These are phyloP conservation scores for Phaseolus lunatus DNA, from an alignment of 306 rosid genomes.

Conservation along the genomic window DNA sequence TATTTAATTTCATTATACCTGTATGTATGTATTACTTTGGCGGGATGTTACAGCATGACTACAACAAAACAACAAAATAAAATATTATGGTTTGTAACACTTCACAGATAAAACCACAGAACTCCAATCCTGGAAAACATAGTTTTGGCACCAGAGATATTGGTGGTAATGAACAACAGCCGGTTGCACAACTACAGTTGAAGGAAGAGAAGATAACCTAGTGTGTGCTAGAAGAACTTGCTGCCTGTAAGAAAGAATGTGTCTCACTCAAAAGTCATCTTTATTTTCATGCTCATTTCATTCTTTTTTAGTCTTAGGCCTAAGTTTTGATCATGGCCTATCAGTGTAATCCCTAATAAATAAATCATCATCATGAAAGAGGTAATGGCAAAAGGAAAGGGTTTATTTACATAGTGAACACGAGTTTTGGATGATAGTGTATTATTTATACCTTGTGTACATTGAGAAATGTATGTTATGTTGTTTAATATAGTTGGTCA, in stretches of 20 bases:
- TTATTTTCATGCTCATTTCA: conserved; percentile 40
- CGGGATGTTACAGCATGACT: no score
- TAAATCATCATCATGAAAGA: conserved; percentile 8
- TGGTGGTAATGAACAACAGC: conserved; percentile 55
- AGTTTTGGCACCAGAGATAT: conserved; percentile 48
- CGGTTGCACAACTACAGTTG: conserved; percentile 60
- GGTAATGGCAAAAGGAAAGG: not conserved
- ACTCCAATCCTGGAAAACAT: conserved; percentile 46
- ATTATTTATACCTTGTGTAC: conserved; percentile 57
- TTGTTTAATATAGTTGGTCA: conserved; percentile 35
- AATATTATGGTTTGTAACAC: conserved; percentile 56
- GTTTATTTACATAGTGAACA: conserved; percentile 29
- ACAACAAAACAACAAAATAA: no score
- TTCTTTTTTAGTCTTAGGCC: conserved; percentile 46
- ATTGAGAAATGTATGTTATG: conserved; percentile 47
- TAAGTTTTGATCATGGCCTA: conserved; percentile 55
- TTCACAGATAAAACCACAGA: conserved; percentile 53
- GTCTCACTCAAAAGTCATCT: conserved; percentile 19
- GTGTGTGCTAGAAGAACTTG: conserved; percentile 28
- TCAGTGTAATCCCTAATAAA: conserved; percentile 34
- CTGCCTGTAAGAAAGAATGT: conserved; percentile 34
- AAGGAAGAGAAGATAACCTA: conserved; percentile 79
- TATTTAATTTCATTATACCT: no score
- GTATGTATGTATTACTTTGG: no score
- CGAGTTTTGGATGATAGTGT: conserved; percentile 32